These are phyloP conservation scores for Fusarium musae DNA, from an alignment of 2,329 filamentous ascomycete genomes.

Conservation along the genomic window DNA sequence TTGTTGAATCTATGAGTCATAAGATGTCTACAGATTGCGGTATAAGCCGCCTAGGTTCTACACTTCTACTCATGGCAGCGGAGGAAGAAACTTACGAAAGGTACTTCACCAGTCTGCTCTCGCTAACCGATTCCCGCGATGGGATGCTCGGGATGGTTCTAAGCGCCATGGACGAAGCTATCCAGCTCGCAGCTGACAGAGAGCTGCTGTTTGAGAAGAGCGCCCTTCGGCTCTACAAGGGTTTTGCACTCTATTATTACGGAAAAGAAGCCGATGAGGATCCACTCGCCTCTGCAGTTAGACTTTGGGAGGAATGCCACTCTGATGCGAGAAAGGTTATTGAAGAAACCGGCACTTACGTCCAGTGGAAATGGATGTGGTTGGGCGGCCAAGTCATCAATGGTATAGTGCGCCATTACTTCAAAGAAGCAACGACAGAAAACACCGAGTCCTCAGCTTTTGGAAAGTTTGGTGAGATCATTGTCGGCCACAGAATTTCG, in stretches of 20 bases:
- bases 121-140: background rate
- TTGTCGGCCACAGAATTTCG: background rate
- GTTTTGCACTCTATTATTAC: background rate
- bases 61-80: background rate
- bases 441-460: background rate
- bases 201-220: background rate
- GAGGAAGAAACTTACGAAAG: background rate
- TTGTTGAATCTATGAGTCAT: background rate
- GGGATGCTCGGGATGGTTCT: background rate
- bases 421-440: background rate
- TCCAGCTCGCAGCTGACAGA: background rate
- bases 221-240: background rate
- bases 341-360: background rate
- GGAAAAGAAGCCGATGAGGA: background rate
- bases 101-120: background rate
- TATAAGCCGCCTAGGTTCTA: background rate
- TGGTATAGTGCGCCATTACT: background rate
- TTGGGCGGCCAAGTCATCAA: background rate
- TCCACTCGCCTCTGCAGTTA: background rate
- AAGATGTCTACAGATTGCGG: background rate
- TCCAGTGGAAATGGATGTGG: background rate
- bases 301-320: background rate
- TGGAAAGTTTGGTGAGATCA: background rate
- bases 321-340: background rate
- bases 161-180: background rate